Percentiles rank a stretch among this genome's conserved stretches.
Evolutionary conservation across 805 yeast genomes (phyloP).

Genomic region (Lachancea fermentati): DNA sequence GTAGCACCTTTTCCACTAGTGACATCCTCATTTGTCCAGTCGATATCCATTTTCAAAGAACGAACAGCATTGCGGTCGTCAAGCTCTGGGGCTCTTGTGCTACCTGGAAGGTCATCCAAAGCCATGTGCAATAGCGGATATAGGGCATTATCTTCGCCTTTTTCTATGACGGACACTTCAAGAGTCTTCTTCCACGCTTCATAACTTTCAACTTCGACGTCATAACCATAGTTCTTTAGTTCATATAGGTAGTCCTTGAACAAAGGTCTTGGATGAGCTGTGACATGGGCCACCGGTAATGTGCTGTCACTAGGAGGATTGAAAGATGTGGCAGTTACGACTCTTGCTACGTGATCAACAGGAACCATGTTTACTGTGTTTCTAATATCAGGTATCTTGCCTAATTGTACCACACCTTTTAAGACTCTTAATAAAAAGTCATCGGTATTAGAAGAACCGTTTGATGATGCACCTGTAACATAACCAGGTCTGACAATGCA

Average conservation of each 20-base stretch:
- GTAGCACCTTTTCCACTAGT: conserved; percentile 76
- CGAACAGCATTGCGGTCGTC: conserved; percentile 78
- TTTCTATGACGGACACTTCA: conserved; percentile 72
- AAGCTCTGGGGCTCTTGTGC: conserved; percentile 91
- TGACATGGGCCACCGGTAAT: conserved; percentile 85
- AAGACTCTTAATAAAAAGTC: conserved; percentile 92
- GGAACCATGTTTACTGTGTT: conserved; percentile 95
- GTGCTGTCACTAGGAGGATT: conserved; percentile 55
- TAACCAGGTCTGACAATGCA: conserved; percentile 94
- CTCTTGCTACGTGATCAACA: conserved; percentile 95
- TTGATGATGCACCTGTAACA: conserved; percentile 76
- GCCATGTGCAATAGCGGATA: conserved; percentile 94
- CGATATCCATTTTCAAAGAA: conserved; percentile 57
- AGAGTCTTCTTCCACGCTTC: conserved; percentile 71
- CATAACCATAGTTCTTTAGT: conserved; percentile 67
- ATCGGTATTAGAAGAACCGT: conserved; percentile 93
- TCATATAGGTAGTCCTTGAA: conserved; percentile 70
- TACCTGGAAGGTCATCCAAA: conserved; percentile 82
- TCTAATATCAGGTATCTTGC: conserved; percentile 75
- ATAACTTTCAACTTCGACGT: conserved; percentile 57
- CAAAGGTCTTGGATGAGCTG: conserved; percentile 88
- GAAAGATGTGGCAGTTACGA: conserved; percentile 76
- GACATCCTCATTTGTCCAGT: conserved; percentile 60
- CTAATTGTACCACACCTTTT: conserved; percentile 90
- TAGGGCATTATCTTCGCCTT: conserved; percentile 73